Evolutionary conservation across 2,329 filamentous ascomycete species (phyloP).

Genomic region (Talaromyces albobiverticillius): DNA sequence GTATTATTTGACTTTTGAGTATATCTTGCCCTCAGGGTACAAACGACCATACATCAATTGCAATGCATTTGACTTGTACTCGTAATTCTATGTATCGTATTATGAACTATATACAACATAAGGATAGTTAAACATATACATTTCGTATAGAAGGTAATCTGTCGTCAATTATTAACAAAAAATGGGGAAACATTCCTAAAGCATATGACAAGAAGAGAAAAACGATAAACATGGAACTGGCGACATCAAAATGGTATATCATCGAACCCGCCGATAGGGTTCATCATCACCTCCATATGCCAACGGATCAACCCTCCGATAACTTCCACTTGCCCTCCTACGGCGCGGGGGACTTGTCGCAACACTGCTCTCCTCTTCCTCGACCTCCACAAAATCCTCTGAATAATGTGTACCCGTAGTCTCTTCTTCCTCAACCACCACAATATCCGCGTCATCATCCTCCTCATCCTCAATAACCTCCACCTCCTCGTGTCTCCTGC

Average conservation of each 20-base stretch:
- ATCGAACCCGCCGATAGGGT: conserved; percentile 10
- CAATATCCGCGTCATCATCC: conserved; percentile 39
- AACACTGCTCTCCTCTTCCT: conserved; percentile 34
- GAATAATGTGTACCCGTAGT: conserved; percentile 33
- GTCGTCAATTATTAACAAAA: background rate
- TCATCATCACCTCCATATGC: conserved; percentile 13
- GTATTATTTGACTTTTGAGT: background rate
- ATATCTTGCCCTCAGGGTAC: no score
- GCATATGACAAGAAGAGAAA: background rate
- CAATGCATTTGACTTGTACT: background rate
- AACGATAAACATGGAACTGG: background rate
- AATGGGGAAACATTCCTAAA: background rate
- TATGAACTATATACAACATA: conserved; percentile 8
- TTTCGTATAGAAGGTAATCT: background rate
- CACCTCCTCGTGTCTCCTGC: conserved; percentile 19
- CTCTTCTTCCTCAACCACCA: conserved; percentile 61
- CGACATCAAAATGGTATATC: background rate
- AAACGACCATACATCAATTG: background rate
- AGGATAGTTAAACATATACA: background rate
- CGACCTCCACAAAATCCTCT: conserved; percentile 32
- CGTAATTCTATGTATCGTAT: background rate
- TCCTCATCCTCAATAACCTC: no score
- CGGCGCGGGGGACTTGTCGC: conserved; percentile 23
- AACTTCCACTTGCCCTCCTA: conserved; percentile 12
- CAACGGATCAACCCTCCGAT: conserved; percentile 15